Conservation (phyloP, 1,139 yeast species). For the Yamadazyma trypodendri region DNA sequence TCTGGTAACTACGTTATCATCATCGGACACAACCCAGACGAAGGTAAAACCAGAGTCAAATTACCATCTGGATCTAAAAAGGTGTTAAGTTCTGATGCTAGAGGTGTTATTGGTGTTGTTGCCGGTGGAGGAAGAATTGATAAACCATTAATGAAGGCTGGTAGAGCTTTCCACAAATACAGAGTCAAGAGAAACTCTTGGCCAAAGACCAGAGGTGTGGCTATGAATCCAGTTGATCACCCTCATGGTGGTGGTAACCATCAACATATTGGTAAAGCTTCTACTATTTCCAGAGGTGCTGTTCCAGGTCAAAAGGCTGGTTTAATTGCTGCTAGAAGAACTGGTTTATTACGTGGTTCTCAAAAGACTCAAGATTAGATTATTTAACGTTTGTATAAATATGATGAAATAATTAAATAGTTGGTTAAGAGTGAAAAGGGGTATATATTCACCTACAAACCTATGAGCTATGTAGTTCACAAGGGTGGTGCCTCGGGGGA, state of each 20-base stretch:
- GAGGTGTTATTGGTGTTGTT: slow-evolving; percentile 99
- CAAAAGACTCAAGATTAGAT: slow-evolving; percentile 86
- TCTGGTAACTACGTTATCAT: slow-evolving; percentile 99
- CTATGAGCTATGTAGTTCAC: too few species aligned
- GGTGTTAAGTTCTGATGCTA: slow-evolving; percentile 89
- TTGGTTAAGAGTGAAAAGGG: not conserved
- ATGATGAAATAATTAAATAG: slow-evolving; percentile 4
- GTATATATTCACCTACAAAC: too few species aligned
- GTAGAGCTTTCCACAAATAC: slow-evolving; percentile 99
- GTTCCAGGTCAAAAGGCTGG: slow-evolving; percentile 99
- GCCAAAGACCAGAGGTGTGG: slow-evolving; percentile 99
- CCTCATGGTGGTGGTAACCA: slow-evolving; percentile 99
- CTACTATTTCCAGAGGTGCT: slow-evolving; percentile 98
- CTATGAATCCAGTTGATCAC: slow-evolving; percentile 99
- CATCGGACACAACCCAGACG: slow-evolving; percentile 99
- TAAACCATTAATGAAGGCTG: slow-evolving; percentile 99
- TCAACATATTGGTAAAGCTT: slow-evolving; percentile 99
- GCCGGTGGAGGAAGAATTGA: slow-evolving; percentile 99
- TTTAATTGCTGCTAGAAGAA: slow-evolving; percentile 99
- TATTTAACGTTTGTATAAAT: slow-evolving; percentile 4
- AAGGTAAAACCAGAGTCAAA: slow-evolving; percentile 98
- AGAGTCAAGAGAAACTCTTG: slow-evolving; percentile 98
- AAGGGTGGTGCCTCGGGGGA: too few species aligned
- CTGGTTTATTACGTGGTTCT: slow-evolving; percentile 99
- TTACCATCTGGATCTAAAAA: slow-evolving; percentile 99